Evolutionary conservation across 2,329 filamentous ascomycete genomes (phyloP).

Genomic region (Mycogone perniciosa): DNA sequence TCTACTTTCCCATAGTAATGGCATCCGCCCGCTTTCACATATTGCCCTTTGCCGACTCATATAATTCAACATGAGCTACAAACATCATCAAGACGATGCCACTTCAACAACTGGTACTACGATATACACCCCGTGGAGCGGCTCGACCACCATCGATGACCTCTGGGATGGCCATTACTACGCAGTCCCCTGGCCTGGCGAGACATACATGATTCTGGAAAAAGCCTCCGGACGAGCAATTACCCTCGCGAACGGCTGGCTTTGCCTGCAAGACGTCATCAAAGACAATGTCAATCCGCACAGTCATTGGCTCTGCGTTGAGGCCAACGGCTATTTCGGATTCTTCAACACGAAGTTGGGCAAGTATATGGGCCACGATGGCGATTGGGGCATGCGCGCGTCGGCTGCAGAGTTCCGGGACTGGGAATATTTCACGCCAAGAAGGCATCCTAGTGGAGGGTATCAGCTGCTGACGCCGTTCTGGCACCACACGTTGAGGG

Average conservation of each 20-base stretch:
- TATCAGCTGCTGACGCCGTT: slow-evolving; percentile 2
- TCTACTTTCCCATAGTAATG: no score
- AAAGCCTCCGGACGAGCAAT: background rate
- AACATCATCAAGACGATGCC: no score
- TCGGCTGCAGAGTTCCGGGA: background rate
- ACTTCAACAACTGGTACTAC: no score
- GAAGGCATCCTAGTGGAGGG: slow-evolving; percentile 2
- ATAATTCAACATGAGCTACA: no score
- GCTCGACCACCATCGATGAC: background rate
- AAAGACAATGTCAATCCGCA: background rate
- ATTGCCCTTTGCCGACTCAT: no score
- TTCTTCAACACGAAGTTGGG: background rate
- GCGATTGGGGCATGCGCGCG: background rate
- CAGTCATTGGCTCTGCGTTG: background rate
- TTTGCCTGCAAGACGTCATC: no score
- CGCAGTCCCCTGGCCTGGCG: background rate
- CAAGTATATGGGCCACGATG: background rate
- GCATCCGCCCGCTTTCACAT: no score
- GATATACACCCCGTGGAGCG: no score
- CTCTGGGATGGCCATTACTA: background rate
- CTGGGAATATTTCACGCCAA: background rate
- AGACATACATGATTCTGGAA: background rate
- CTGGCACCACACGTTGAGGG: background rate
- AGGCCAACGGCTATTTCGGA: background rate
- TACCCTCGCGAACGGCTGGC: background rate